phyloP scores from a whole-genome alignment of 2,329 filamentous ascomycete species.

The Penicillium sp. region DNA sequence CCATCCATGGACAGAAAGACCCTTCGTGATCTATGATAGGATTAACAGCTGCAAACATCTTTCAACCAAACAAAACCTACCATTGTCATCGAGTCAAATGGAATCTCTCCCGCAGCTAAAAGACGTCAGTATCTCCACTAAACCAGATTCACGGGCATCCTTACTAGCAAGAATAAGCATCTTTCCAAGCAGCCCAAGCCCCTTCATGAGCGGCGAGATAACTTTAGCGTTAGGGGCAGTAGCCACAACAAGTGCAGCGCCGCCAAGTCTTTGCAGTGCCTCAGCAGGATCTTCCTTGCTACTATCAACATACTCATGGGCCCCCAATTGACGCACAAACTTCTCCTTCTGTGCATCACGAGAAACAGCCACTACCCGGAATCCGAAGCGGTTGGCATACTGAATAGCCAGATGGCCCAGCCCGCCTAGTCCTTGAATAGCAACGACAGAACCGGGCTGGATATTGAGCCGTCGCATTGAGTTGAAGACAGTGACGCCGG shows the following conservation, averaged over 20 bases:
- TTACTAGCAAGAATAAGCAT: conserved; percentile 41
- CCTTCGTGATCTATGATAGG: conserved; percentile 48
- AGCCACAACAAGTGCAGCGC: conserved; percentile 40
- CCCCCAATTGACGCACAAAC: conserved; percentile 59
- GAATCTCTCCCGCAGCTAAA: conserved; percentile 17
- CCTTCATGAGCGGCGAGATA: conserved; percentile 41
- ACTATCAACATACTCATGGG: conserved; percentile 56
- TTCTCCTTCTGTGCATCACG: conserved; percentile 56
- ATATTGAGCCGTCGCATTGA: conserved; percentile 55
- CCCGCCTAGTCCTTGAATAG: conserved; percentile 58
- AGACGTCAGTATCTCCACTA: no score
- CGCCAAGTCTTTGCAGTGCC: conserved; percentile 41
- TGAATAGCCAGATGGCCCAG: conserved; percentile 59
- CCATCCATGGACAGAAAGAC: conserved; percentile 56
- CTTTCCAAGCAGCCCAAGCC: conserved; percentile 40
- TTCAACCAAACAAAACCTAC: no score
- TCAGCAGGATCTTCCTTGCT: conserved; percentile 40
- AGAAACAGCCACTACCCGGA: conserved; percentile 56
- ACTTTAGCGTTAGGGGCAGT: conserved; percentile 42
- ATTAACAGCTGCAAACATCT: no score
- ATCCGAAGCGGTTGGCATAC: conserved; percentile 58
- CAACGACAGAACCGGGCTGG: conserved; percentile 51
- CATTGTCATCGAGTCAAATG: conserved; percentile 17
- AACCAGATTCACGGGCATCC: conserved; percentile 1
- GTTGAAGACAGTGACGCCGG: conserved; percentile 57